Evolutionary conservation across 345 rosid species (phyloP).

Genomic region (Populus davidiana): DNA sequence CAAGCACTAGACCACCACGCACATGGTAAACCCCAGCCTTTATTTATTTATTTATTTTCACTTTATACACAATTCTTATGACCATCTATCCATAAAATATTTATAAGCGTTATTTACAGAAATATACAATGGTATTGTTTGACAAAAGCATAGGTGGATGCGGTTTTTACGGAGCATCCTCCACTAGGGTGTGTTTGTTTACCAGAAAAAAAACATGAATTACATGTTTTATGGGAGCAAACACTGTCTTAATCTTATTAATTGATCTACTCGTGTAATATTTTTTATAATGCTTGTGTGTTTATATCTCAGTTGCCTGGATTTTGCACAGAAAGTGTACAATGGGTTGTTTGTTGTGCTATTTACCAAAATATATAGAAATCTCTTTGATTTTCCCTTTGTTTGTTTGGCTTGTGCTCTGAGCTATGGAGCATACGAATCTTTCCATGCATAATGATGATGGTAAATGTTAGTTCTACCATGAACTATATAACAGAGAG

Average conservation of each 20-base stretch:
- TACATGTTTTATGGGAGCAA: too few relatives aligned
- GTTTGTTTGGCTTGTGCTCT: not conserved
- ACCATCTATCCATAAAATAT: not conserved
- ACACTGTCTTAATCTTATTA: not conserved
- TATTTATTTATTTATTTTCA: not conserved
- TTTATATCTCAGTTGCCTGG: not conserved
- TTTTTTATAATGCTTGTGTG: not conserved
- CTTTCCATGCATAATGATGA: not conserved
- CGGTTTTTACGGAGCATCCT: conserved; percentile 67
- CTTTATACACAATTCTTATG: not conserved
- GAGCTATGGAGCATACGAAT: not conserved
- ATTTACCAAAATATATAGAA: not conserved
- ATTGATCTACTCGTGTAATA: conserved; percentile 28
- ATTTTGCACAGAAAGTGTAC: conserved; percentile 3
- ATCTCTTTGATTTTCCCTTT: not conserved
- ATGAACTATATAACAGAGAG: too few relatives aligned
- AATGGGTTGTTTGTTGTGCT: not conserved
- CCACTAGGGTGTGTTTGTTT: not conserved
- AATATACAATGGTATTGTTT: not conserved
- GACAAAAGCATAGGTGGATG: conserved; percentile 40
- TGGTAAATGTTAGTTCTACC: too few relatives aligned
- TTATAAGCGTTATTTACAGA: not conserved
- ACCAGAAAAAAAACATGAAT: too few relatives aligned
- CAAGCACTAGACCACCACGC: conserved; percentile 14
- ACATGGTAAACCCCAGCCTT: conserved; percentile 14